Evolutionary conservation across 2,329 filamentous ascomycete genomes (phyloP), one percentile per base, ranked within the genome.

Genomic region (Ascosphaera apis): DNA sequence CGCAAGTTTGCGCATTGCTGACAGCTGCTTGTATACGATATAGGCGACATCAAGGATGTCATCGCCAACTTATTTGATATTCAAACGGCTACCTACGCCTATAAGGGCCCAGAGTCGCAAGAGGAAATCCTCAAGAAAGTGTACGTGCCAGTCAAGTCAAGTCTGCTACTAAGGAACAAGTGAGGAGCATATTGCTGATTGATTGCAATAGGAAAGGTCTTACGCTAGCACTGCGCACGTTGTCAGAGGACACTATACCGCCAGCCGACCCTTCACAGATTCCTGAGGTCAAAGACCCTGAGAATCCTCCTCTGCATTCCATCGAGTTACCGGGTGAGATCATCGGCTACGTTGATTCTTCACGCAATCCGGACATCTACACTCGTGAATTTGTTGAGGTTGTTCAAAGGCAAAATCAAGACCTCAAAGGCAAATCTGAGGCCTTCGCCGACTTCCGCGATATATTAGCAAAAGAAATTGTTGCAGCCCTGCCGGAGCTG

Each of bases 331-430:
- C 71, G 0, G 61, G 67, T 3, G 69, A 74, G 43, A 66, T 75
- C 21, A 65, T 72, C 42, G 60, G 62, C 37, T 76, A 74, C 48
- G 67, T 76, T 23, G 69, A 74, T 44, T 57, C 62, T 15, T 63
- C 67, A 13, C 65, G 70, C 15, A 76, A 76, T 45, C 71, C 70
- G 5, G 70, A 75, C 45, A 73, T 75, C 43, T 75, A 72, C 51
- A 74, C 69, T 6, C 62, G 70, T 33, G 69, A 75, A 44, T 72
- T 74, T 42, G 67, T 75, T 32, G 70, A 76, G 51, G 56, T 67
- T 18, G 67, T 71, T 6, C 69, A 73, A 54, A 60, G 63, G 41
- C 63, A 65, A 34, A 76, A 76, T 42, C 68, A 72, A 46, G 63
- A 68, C 50, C 52, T 73, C 36, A 71, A 68, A 44, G 71, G 70